Base-by-base conservation (phyloP, 2,329 filamentous ascomycete genomes). In the Trichoderma koningiopsis region DNA sequence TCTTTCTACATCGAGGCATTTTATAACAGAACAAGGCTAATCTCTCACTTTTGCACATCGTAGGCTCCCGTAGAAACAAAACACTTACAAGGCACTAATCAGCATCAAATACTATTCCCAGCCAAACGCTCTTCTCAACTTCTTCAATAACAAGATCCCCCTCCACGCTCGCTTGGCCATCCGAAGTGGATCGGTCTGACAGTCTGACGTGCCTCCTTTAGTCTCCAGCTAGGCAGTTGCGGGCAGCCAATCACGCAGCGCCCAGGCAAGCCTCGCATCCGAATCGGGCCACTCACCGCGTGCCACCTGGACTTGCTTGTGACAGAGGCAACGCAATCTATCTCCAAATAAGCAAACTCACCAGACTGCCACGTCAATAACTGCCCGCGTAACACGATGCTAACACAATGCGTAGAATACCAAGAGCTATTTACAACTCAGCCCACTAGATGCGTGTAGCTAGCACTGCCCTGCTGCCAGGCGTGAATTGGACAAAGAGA, bases 251-350 rank as follows among this genome's bases (percentile, higher is more conserved):
- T 63, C n/a, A 29, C 27, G 53, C n/a, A 3, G 14, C 53, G 47
- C 60, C 37, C 24, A 40, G 31, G 19, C 10, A 13, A 55, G 22
- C 22, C 31, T n/a, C 31, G 16, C 47, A 37, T 63, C 31, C 60
- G 1, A 55, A 63, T 63, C 31, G 33, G 61, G 61, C 61, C 61
- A 63, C 60, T 63, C 31, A 63, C 13, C 19, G 11, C 49, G 22
- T 52, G 47, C 60, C 60, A 63, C 47, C 24, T 63, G 31, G 22
- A n/a, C 60, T 11, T 1, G 31, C 31, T 33, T 33, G 31, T 33
- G 22, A 11, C 24, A 6, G 7, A 6, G 6, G 16, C 37, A 43
- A 19, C 16, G 37, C 6, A 43, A 19, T 43, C 40, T 22, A 43
- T 37, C 14, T 16, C 16, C 4, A 16, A 7, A 47, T 13, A 3